These are phyloP conservation scores for Ilex paraguariensis DNA, from an alignment of 305 asterid species.

Conservation along the genomic window DNA sequence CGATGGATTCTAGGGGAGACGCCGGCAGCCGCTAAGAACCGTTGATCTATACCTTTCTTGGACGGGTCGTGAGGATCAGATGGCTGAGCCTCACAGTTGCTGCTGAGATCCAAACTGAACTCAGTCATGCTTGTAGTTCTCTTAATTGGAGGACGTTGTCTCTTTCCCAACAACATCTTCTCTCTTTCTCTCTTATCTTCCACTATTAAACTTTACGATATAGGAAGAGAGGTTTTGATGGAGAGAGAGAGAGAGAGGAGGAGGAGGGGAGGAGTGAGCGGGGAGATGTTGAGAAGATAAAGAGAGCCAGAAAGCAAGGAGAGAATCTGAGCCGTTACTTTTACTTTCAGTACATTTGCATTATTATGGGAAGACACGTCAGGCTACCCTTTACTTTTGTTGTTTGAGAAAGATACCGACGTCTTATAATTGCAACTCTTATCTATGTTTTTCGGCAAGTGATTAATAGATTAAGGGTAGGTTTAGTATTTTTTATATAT, in stretches of 20 bases:
- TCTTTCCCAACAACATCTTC: conserved; percentile 64
- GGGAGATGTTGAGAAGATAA: conserved; percentile 51
- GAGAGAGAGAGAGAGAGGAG: conserved; percentile 1
- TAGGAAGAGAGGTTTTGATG: conserved; percentile 14
- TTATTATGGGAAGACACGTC: too few relatives aligned
- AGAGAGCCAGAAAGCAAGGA: conserved; percentile 52
- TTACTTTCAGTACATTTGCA: too few relatives aligned
- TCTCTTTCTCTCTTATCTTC: background rate
- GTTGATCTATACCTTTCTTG: conserved; percentile 25
- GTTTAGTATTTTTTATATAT: too few relatives aligned
- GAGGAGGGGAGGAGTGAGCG: conserved; percentile 16
- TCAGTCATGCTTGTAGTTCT: conserved; percentile 85
- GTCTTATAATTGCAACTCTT: too few relatives aligned
- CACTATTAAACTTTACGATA: background rate
- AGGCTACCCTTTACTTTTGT: too few relatives aligned
- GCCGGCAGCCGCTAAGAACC: conserved; percentile 26
- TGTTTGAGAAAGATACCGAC: too few relatives aligned
- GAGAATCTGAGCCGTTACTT: conserved; percentile 20
- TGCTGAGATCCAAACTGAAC: conserved; percentile 55
- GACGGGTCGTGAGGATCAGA: conserved; percentile 35
- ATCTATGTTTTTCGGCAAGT: too few relatives aligned
- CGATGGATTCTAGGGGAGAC: conserved; percentile 33
- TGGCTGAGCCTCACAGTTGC: conserved; percentile 19
- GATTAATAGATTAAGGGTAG: too few relatives aligned
- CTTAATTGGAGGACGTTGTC: conserved; percentile 72